Conservation (phyloP, 805 yeast species). For the Candida ponderosae region DNA sequence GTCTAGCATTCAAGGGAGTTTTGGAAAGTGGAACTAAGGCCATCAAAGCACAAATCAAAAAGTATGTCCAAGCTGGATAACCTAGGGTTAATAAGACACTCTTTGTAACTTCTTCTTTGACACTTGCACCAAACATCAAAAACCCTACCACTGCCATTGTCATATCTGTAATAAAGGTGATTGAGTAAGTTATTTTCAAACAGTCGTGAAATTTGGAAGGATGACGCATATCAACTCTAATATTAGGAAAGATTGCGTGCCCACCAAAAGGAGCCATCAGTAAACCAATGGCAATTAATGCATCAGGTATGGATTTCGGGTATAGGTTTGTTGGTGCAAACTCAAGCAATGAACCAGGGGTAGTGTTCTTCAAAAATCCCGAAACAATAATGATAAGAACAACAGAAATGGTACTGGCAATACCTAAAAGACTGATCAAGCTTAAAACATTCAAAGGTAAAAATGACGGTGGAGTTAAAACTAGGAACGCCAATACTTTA, state of each 20-base stretch:
- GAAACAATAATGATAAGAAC: constrained; percentile 49
- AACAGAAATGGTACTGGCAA: constrained; percentile 59
- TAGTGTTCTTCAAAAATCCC: constrained; percentile 49
- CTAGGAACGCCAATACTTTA: constrained; percentile 60
- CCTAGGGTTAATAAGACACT: constrained; percentile 58
- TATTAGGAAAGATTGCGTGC: constrained; percentile 71
- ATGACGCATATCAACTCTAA: constrained; percentile 64
- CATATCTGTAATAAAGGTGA: constrained; percentile 52
- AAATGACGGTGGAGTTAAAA: constrained; percentile 76
- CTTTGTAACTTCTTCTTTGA: constrained; percentile 71
- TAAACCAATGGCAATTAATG: constrained; percentile 57
- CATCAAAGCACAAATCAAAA: constrained; percentile 58
- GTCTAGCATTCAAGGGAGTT: constrained; percentile 76
- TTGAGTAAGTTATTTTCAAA: constrained; percentile 48
- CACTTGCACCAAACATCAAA: constrained; percentile 71
- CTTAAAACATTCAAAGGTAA: constrained; percentile 70
- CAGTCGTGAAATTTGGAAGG: constrained; percentile 50
- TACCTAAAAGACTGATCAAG: constrained; percentile 62
- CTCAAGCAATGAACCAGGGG: constrained; percentile 69
- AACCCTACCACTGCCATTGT: constrained; percentile 62
- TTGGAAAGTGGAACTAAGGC: constrained; percentile 82
- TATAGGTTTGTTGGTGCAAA: constrained; percentile 61
- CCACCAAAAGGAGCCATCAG: constrained; percentile 83
- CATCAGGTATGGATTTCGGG: constrained; percentile 46
- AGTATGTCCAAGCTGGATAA: constrained; percentile 56